These are phyloP conservation scores for Lachnellula hyalina DNA, from an alignment of 2,329 filamentous ascomycete species.

Conservation along the genomic window DNA sequence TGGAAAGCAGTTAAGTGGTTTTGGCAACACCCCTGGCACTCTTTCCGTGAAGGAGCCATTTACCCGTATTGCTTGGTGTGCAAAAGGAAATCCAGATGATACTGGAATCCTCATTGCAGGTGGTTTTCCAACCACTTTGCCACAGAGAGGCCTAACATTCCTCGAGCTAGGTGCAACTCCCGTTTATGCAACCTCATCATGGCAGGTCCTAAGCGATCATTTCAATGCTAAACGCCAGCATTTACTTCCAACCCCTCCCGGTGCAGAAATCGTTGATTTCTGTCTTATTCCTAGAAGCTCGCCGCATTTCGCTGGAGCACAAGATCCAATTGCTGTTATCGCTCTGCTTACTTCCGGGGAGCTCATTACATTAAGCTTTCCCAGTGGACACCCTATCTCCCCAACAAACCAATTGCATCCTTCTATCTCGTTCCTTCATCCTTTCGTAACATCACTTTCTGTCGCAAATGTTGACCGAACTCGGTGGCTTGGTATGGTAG, in stretches of 20 bases:
- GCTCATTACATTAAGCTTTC: slow-evolving; percentile 84
- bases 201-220: slow-evolving; percentile 75
- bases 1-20: slow-evolving; percentile 36
- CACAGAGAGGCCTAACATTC: slow-evolving; percentile 76
- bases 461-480: slow-evolving; percentile 72
- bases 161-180: slow-evolving; percentile 86
- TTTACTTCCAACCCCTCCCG: slow-evolving; percentile 69
- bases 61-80: slow-evolving; percentile 82
- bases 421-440: slow-evolving; percentile 82
- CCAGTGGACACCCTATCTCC: slow-evolving; percentile 82
- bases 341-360: slow-evolving; percentile 80
- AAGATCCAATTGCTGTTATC: slow-evolving; percentile 85
- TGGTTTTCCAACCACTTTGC: slow-evolving; percentile 62
- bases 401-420: slow-evolving; percentile 91
- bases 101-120: slow-evolving; percentile 84
- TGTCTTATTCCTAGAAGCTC: slow-evolving; percentile 76
- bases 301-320: slow-evolving; percentile 80
- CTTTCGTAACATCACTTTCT: slow-evolving; percentile 70
- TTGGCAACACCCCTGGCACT: slow-evolving; percentile 41
- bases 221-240: slow-evolving; percentile 71
- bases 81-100: slow-evolving; percentile 88
- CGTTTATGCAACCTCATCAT: slow-evolving; percentile 84
- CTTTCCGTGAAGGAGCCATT: slow-evolving; percentile 67
- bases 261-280: slow-evolving; percentile 72
- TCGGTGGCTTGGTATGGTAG: slow-evolving; percentile 86